These are phyloP conservation scores for Bipolaris zeicola DNA, from an alignment of 2,329 filamentous ascomycete genomes.

Conservation along the genomic window DNA sequence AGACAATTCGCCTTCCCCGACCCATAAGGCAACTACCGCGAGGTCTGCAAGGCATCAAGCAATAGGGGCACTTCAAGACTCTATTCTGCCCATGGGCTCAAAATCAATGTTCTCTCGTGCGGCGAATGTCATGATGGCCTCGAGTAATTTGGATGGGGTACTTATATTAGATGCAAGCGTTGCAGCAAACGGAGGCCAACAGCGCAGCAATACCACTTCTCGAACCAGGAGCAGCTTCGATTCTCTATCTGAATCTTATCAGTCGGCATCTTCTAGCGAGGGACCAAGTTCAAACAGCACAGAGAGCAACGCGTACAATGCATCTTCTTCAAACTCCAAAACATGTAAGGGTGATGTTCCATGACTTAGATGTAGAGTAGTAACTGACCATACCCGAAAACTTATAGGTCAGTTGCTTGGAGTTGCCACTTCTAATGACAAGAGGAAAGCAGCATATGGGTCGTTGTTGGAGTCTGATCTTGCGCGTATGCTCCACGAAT, in stretches of 20 bases:
- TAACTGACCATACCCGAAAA: not conserved
- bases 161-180: conserved; percentile 44
- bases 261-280: conserved; percentile 27
- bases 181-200: conserved; percentile 25
- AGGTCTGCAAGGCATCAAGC: conserved; percentile 21
- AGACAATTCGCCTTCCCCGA: not conserved
- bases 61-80: conserved; percentile 32
- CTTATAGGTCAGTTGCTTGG: conserved; percentile 29
- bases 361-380: not conserved
- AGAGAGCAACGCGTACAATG: not conserved
- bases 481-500: conserved; percentile 28
- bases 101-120: conserved; percentile 43
- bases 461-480: conserved; percentile 29
- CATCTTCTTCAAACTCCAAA: conserved; percentile 14
- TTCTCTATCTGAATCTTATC: conserved; percentile 11
- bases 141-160: conserved; percentile 43
- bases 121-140: conserved; percentile 40
- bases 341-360: conserved; percentile 14
- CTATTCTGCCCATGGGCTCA: conserved; percentile 36
- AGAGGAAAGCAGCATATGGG: conserved; percentile 7
- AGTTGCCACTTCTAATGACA: conserved; percentile 17
- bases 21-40: conserved; percentile 4
- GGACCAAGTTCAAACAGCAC: conserved; percentile 9
- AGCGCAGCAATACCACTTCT: conserved; percentile 12
- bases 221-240: conserved; percentile 8